These are phyloP conservation scores for Aspergillus incahuasiensis DNA, from an alignment of 495 filamentous ascomycete genomes.

Conservation along the genomic window DNA sequence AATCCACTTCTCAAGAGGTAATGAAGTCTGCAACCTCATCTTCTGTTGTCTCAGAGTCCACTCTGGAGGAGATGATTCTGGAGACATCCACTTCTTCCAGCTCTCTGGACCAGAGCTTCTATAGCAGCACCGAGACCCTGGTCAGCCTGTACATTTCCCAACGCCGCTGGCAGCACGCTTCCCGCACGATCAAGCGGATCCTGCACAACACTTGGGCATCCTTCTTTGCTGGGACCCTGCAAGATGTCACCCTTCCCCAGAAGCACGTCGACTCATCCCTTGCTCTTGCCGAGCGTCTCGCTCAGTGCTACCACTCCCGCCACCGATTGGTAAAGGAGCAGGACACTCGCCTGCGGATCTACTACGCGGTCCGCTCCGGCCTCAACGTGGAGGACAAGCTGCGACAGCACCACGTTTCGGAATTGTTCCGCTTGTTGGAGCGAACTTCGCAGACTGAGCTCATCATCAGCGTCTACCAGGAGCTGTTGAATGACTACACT, in stretches of 20 bases:
- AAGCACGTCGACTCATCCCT: slow-evolving; percentile 30
- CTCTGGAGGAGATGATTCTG: slow-evolving; percentile 34
- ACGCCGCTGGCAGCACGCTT: slow-evolving; percentile 40
- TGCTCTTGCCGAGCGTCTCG: slow-evolving; percentile 28
- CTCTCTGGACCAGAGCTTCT: slow-evolving; percentile 29
- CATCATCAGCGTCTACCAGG: slow-evolving; percentile 32
- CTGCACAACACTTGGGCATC: slow-evolving; percentile 33
- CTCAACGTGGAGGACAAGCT: slow-evolving; percentile 35
- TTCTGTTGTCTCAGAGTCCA: slow-evolving; percentile 28
- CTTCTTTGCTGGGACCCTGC: slow-evolving; percentile 30
- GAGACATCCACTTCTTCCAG: slow-evolving; percentile 22
- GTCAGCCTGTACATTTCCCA: slow-evolving; percentile 28
- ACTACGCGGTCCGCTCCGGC: slow-evolving; percentile 27
- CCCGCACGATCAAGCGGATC: slow-evolving; percentile 34
- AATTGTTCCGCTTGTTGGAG: slow-evolving; percentile 30
- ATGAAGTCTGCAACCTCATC: slow-evolving; percentile 25
- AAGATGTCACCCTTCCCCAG: slow-evolving; percentile 32
- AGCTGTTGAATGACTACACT: slow-evolving; percentile 33
- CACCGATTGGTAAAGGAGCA: slow-evolving; percentile 34
- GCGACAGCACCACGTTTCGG: slow-evolving; percentile 23
- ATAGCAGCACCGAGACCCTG: slow-evolving; percentile 28
- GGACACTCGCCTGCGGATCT: slow-evolving; percentile 31
- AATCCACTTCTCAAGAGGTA: slow-evolving; percentile 24
- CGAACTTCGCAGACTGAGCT: slow-evolving; percentile 30
- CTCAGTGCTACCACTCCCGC: slow-evolving; percentile 37